phyloP scores from a whole-genome alignment of 805 yeast species.

The Saturnispora gosingensis region DNA sequence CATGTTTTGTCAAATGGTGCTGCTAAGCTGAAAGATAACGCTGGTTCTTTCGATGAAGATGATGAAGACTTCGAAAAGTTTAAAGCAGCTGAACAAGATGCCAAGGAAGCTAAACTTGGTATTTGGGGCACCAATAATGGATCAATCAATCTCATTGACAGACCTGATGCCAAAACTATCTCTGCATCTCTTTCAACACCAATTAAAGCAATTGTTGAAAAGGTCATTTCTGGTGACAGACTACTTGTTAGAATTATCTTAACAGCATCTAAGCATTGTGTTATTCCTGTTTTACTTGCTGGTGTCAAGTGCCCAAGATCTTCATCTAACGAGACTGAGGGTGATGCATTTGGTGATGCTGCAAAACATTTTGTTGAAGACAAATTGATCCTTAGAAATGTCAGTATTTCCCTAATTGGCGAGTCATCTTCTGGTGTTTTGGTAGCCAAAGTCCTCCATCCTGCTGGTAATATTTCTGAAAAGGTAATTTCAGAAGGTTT shows the following conservation, averaged over 20 bases:
- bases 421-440: slow-evolving; percentile 53
- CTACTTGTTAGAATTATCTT: slow-evolving; percentile 46
- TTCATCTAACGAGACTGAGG: slow-evolving; percentile 34
- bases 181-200: slow-evolving; percentile 33
- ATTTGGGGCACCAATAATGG: slow-evolving; percentile 37
- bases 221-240: slow-evolving; percentile 71
- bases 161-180: slow-evolving; percentile 28
- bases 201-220: slow-evolving; percentile 57
- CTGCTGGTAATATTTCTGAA: slow-evolving; percentile 70
- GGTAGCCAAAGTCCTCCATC: slow-evolving; percentile 51
- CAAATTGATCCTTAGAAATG: slow-evolving; percentile 52
- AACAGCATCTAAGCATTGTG: slow-evolving; percentile 39
- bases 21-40: slow-evolving; percentile 52
- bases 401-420: slow-evolving; percentile 50
- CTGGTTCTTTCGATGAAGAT: slow-evolving; percentile 28
- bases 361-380: slow-evolving; percentile 57
- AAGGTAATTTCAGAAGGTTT: slow-evolving; percentile 59
- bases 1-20: slow-evolving; percentile 48
- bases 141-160: slow-evolving; percentile 20
- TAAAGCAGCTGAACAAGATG: slow-evolving; percentile 37
- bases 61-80: slow-evolving; percentile 32
- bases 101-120: slow-evolving; percentile 43
- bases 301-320: slow-evolving; percentile 71
- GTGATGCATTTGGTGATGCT: slow-evolving; percentile 55
- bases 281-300: slow-evolving; percentile 56